These are phyloP conservation scores for Boletellus deceptivus DNA, from an alignment of 1,284 basidiomycete species.

Conservation along the genomic window DNA sequence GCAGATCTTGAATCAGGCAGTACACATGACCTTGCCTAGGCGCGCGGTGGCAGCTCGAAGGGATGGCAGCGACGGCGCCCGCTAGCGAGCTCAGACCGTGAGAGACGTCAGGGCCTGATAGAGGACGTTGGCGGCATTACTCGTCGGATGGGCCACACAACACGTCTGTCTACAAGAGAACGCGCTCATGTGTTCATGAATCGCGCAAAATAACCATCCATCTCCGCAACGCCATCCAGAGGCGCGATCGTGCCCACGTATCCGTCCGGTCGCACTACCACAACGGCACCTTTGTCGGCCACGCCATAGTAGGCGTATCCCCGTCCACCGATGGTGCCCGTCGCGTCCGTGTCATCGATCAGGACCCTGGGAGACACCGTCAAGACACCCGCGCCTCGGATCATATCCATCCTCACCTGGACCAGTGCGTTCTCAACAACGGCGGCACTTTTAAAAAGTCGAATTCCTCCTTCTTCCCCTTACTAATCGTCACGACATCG, in stretches of 20 bases:
- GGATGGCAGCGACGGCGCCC: too few relatives aligned
- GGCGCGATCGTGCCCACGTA: slow-evolving; percentile 63
- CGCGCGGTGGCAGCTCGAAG: too few relatives aligned
- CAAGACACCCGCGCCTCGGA: neutral
- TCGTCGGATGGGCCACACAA: too few relatives aligned
- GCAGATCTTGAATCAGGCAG: too few relatives aligned
- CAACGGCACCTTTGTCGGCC: slow-evolving; percentile 52
- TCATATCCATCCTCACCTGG: slow-evolving; percentile 45
- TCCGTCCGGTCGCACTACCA: slow-evolving; percentile 73
- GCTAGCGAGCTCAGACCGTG: too few relatives aligned
- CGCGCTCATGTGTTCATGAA: slow-evolving; percentile 32
- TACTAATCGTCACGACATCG: slow-evolving; percentile 54
- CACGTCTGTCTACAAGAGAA: neutral
- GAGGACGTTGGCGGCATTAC: too few relatives aligned
- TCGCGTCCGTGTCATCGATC: slow-evolving; percentile 45
- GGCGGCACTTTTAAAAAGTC: slow-evolving; percentile 50
- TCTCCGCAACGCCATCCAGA: slow-evolving; percentile 41
- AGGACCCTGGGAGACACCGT: slow-evolving; percentile 40
- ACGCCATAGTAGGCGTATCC: slow-evolving; percentile 59
- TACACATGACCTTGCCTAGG: too few relatives aligned
- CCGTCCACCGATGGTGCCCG: slow-evolving; percentile 40
- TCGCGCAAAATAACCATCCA: slow-evolving; percentile 53
- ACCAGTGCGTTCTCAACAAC: slow-evolving; percentile 61
- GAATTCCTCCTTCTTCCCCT: slow-evolving; percentile 45
- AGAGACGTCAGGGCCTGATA: too few relatives aligned